Conservation (phyloP, 148 eudicot species). For the Selenicereus undatus region DNA sequence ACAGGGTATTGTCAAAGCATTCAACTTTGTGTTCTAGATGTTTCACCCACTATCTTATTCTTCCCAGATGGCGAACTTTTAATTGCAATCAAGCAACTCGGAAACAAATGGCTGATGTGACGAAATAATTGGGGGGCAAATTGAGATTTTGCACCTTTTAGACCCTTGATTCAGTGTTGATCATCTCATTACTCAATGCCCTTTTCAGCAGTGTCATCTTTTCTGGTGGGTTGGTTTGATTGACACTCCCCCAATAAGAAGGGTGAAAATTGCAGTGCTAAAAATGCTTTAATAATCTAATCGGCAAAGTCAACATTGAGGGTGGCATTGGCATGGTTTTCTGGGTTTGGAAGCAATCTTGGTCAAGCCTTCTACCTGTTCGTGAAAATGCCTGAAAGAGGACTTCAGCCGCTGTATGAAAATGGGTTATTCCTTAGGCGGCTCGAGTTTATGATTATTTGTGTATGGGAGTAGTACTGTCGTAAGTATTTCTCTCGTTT, state of each 20-base stretch:
- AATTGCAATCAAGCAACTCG: not conserved
- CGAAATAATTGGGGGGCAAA: no score
- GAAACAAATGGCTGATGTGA: not conserved
- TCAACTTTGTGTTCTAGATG: not conserved
- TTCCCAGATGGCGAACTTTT: not conserved
- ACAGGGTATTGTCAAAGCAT: no score
- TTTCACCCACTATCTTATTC: no score
- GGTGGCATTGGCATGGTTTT: not conserved
- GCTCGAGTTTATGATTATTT: not conserved
- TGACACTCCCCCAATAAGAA: no score
- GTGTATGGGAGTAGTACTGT: not conserved
- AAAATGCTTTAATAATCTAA: no score
- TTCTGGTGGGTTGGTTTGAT: not conserved
- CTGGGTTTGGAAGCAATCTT: not conserved
- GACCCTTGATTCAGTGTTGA: not conserved
- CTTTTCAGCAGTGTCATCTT: not conserved
- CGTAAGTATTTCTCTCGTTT: not conserved
- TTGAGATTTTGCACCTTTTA: not conserved
- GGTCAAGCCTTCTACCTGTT: constrained; percentile 9
- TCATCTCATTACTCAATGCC: not conserved
- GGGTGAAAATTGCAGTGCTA: no score
- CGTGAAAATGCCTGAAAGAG: constrained; percentile 18
- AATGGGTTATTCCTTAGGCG: not conserved
- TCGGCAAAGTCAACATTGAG: no score
- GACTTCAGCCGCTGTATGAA: not conserved